Conservation (phyloP, 495 filamentous ascomycete genomes). For the Hypoxylon intermedium region DNA sequence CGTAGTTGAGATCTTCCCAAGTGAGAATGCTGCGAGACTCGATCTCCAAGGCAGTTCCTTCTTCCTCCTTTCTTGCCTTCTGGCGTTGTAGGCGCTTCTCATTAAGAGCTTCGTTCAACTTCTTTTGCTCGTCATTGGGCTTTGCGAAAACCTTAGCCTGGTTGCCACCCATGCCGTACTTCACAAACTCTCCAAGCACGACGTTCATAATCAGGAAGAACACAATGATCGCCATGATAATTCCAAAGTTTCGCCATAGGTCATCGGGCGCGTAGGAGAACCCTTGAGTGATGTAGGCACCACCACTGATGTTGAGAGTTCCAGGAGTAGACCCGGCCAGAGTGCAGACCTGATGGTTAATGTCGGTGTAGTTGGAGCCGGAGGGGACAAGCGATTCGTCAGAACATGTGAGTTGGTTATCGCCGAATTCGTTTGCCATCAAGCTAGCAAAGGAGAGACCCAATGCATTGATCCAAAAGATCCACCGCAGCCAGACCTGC, state of each 20-base stretch:
- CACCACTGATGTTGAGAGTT: constrained; percentile 62
- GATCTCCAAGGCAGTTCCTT: constrained; percentile 66
- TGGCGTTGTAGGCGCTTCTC: constrained; percentile 63
- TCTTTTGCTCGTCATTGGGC: constrained; percentile 72
- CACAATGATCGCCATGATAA: constrained; percentile 70
- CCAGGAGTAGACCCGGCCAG: constrained; percentile 72
- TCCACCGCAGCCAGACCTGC: constrained; percentile 79
- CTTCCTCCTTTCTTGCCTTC: constrained; percentile 55
- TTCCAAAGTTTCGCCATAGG: constrained; percentile 80
- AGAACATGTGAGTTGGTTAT: constrained; percentile 68
- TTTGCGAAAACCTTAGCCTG: constrained; percentile 76
- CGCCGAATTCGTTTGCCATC: constrained; percentile 84
- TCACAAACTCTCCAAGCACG: constrained; percentile 76
- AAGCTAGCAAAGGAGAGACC: constrained; percentile 75
- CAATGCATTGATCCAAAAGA: constrained; percentile 81
- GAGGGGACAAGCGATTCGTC: constrained; percentile 68
- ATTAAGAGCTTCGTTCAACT: constrained; percentile 69
- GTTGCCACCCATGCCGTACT: constrained; percentile 78
- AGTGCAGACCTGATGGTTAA: constrained; percentile 77
- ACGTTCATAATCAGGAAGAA: constrained; percentile 73
- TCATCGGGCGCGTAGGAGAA: constrained; percentile 68
- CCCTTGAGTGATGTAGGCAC: constrained; percentile 65
- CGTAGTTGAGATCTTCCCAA: constrained; percentile 80
- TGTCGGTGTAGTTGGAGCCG: constrained; percentile 68
- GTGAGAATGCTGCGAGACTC: constrained; percentile 74